These are phyloP conservation scores for Paramecium pentaurelia DNA, from an alignment of 73 alveolate species.

Conservation along the genomic window DNA sequence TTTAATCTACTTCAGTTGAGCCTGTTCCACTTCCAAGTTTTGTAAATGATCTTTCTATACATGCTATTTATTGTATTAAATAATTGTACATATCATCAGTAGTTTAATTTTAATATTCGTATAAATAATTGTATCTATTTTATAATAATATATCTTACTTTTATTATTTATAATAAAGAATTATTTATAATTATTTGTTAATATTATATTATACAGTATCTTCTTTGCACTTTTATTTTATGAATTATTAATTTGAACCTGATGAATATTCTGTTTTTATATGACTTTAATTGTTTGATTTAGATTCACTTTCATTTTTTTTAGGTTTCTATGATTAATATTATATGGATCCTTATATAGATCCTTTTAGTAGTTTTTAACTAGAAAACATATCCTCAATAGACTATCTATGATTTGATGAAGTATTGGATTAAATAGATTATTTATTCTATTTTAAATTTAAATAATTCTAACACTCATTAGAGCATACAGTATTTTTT, in stretches of 20 bases:
- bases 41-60: not conserved
- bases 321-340: not conserved
- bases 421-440: not conserved
- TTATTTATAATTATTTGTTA: not conserved
- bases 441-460: not conserved
- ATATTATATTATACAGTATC: not conserved
- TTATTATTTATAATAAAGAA: not conserved
- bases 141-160: not conserved
- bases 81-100: not conserved
- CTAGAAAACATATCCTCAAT: not conserved
- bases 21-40: not conserved
- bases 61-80: not conserved
- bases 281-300: not conserved
- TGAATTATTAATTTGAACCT: not conserved
- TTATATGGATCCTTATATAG: not conserved
- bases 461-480: not conserved
- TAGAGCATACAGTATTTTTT: not conserved
- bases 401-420: not conserved
- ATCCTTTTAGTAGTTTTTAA: not conserved
- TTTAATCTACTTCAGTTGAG: slow-evolving; percentile 4
- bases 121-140: not conserved
- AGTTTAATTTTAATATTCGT: not conserved
- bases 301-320: not conserved
- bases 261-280: not conserved
- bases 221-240: not conserved